These are phyloP conservation scores for Tilletia setariae DNA, from an alignment of 1,284 basidiomycete genomes.

Conservation along the genomic window DNA sequence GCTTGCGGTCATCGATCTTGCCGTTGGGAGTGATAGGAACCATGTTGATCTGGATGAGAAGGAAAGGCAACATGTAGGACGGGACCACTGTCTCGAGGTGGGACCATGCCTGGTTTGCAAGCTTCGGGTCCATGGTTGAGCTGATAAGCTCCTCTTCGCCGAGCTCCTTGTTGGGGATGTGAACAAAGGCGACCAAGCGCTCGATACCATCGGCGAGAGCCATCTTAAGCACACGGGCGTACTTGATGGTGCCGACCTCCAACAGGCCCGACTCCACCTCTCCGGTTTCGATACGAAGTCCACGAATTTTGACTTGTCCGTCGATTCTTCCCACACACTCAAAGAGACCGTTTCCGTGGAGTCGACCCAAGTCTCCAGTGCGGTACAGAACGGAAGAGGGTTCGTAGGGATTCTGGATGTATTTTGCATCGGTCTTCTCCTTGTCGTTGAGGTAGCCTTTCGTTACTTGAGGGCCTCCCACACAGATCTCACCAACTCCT, in stretches of 20 bases:
- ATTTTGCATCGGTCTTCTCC: conserved; percentile 14
- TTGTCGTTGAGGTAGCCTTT: conserved; percentile 31
- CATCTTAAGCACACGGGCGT: neutral
- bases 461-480: conserved; percentile 43
- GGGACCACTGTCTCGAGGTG: neutral
- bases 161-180: neutral
- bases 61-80: neutral
- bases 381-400: conserved; percentile 31
- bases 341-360: no score
- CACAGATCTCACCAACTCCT: conserved; percentile 44
- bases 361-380: conserved; percentile 45
- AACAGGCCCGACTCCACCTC: conserved; percentile 32
- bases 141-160: neutral
- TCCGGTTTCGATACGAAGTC: conserved; percentile 45
- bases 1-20: neutral
- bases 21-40: neutral
- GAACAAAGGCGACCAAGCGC: neutral
- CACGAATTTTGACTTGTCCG: conserved; percentile 48
- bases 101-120: neutral
- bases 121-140: neutral
- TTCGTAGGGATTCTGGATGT: conserved; percentile 28
- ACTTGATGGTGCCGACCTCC: neutral
- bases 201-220: neutral
- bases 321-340: conserved; percentile 45
- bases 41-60: neutral